Evolutionary conservation across 2,329 filamentous ascomycete genomes (phyloP).

Genomic region (Pyricularia grisea): DNA sequence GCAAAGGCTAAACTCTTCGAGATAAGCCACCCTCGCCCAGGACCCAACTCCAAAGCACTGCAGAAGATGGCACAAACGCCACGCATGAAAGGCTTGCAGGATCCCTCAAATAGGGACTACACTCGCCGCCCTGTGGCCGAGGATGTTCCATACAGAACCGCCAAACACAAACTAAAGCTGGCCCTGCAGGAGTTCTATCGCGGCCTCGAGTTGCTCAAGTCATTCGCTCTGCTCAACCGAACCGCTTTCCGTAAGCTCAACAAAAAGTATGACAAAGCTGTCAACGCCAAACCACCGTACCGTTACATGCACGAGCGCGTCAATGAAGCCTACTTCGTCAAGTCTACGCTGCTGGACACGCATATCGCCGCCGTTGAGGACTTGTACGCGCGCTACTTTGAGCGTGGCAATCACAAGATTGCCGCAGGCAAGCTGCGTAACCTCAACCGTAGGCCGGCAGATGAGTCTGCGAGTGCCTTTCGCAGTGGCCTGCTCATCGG

Average conservation of each 20-base stretch:
- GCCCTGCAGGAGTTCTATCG: constrained; percentile 92
- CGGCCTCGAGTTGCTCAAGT: constrained; percentile 82
- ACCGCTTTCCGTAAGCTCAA: constrained; percentile 96
- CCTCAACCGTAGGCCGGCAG: constrained; percentile 47
- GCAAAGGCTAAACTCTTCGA: constrained; percentile 32
- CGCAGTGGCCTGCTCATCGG: constrained; percentile 59
- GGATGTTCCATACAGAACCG: constrained; percentile 72
- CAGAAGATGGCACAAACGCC: constrained; percentile 44
- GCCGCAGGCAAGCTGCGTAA: constrained; percentile 80
- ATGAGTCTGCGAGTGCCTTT: constrained; percentile 49
- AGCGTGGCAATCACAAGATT: constrained; percentile 85
- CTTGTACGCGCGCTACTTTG: constrained; percentile 89
- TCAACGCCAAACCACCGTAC: constrained; percentile 66
- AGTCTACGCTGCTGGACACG: constrained; percentile 73
- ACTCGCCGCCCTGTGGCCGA: constrained; percentile 37
- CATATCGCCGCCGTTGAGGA: constrained; percentile 79
- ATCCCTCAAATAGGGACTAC: constrained; percentile 36
- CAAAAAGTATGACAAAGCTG: constrained; percentile 95
- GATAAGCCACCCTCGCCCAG: constrained; percentile 20
- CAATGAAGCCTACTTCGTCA: constrained; percentile 83
- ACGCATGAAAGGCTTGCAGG: constrained; percentile 19
- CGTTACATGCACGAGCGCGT: constrained; percentile 89
- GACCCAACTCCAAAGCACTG: constrained; percentile 51
- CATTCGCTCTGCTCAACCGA: constrained; percentile 80
- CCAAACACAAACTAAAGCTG: constrained; percentile 84